phyloP scores from a whole-genome alignment of 495 filamentous ascomycete genomes.

The Penicillium crystallinum region DNA sequence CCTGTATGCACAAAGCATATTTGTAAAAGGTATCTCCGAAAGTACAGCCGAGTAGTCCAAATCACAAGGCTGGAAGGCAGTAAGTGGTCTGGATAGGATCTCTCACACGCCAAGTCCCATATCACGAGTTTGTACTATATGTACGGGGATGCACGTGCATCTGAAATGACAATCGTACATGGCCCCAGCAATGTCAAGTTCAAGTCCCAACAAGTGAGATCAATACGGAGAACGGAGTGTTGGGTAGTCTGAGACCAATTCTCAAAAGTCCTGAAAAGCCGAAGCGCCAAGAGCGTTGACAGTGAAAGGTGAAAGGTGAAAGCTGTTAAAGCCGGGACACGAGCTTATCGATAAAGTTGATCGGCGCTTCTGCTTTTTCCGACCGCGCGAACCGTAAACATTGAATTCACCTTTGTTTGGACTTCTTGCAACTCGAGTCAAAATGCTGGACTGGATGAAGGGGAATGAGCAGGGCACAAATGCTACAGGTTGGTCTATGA shows the following conservation, averaged over 20 bases:
- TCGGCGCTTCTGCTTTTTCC: conserved; percentile 18
- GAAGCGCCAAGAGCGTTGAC: background rate
- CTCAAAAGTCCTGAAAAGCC: background rate
- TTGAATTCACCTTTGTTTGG: background rate
- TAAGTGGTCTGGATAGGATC: background rate
- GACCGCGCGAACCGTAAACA: conserved; percentile 22
- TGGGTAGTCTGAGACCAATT: background rate
- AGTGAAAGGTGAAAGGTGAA: background rate
- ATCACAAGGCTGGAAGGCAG: background rate
- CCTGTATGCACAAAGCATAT: background rate
- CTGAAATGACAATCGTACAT: background rate
- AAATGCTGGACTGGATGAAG: conserved; percentile 52
- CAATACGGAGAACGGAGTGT: too few species aligned
- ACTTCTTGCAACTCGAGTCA: conserved; percentile 12
- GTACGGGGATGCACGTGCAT: background rate
- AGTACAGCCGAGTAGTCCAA: background rate
- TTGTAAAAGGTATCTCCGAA: background rate
- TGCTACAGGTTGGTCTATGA: conserved; percentile 17
- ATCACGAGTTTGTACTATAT: background rate
- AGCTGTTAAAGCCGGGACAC: background rate
- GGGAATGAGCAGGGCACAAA: conserved; percentile 40
- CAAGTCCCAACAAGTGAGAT: too few species aligned
- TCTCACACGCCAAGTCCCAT: background rate
- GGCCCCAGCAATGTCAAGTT: background rate
- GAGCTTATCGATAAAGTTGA: conserved; percentile 8